A percentile compares a stretch with the other conserved stretches of the same genome.
phyloP scores from a whole-genome alignment of 23 red algal species.

The Gracilaria vermiculophylla region DNA sequence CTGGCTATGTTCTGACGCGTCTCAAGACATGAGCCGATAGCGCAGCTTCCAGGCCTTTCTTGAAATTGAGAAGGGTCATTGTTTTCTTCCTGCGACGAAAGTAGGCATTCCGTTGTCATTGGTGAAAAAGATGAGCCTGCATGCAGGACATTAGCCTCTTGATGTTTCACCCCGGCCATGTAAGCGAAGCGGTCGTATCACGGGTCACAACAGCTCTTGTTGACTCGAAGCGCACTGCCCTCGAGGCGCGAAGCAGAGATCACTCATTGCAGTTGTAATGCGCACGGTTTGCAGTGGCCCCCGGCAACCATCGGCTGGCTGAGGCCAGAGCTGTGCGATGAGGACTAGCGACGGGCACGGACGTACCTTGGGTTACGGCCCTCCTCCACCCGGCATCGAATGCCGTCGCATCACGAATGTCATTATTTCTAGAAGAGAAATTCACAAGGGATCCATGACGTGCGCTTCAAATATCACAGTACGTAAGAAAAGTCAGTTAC shows the following conservation, averaged over 20 bases:
- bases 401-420: no score
- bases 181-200: not conserved
- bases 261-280: not conserved
- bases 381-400: no score
- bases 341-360: no score
- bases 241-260: not conserved
- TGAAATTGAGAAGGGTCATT: not conserved
- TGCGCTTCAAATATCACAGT: no score
- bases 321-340: no score
- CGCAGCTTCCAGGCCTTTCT: not conserved
- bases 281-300: no score
- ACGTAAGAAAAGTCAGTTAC: no score
- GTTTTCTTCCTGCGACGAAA: not conserved
- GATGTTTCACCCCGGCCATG: not conserved
- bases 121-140: not conserved
- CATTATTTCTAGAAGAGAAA: no score
- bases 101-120: not conserved
- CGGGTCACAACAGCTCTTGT: not conserved
- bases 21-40: constrained; percentile 3
- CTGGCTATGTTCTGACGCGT: not conserved
- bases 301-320: no score
- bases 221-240: not conserved
- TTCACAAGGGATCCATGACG: no score
- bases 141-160: not conserved
- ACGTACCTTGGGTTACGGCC: no score